Conservation (phyloP, 2,329 filamentous ascomycete genomes). For the Teratosphaeriaceae sp. region DNA sequence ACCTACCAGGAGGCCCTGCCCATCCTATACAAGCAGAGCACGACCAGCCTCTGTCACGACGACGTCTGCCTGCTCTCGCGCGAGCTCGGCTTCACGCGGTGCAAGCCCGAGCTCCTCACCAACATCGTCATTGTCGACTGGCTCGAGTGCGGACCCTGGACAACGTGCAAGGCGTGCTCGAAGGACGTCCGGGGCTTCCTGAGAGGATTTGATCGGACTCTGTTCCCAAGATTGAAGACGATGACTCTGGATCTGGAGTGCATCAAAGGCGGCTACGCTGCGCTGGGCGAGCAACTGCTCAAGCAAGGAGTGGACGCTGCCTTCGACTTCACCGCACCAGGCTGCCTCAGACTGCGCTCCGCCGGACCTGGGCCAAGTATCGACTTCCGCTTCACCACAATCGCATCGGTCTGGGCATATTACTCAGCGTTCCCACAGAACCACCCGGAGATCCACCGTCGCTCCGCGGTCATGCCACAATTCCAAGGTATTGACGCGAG, state of each 20-base stretch:
- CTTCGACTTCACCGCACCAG: background rate
- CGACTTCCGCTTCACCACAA: background rate
- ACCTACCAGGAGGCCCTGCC: constrained; percentile 3
- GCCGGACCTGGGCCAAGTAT: background rate
- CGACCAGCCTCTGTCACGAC: constrained; percentile 6
- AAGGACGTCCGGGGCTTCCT: background rate
- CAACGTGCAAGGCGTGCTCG: background rate
- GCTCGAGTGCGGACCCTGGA: constrained; percentile 6
- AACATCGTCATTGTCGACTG: constrained; percentile 1
- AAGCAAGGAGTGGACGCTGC: background rate
- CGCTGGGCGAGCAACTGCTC: constrained; percentile 2
- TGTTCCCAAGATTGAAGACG: constrained; percentile 2
- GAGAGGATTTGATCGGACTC: background rate
- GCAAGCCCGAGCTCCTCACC: background rate
- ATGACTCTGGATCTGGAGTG: constrained; percentile 2
- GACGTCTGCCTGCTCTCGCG: background rate
- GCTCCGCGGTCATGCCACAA: background rate
- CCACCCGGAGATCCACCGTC: background rate
- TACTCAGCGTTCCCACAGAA: background rate
- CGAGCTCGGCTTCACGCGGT: background rate
- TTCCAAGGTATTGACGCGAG: background rate
- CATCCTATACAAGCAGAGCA: constrained; percentile 4
- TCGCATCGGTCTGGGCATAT: background rate
- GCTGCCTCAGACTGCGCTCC: constrained; percentile 8
- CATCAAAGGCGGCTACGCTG: constrained; percentile 4